Percentiles rank a stretch among this genome's conserved stretches.
Evolutionary conservation across 108 stramenopile species (phyloP).

Genomic region (Schizochytrium sp.): DNA sequence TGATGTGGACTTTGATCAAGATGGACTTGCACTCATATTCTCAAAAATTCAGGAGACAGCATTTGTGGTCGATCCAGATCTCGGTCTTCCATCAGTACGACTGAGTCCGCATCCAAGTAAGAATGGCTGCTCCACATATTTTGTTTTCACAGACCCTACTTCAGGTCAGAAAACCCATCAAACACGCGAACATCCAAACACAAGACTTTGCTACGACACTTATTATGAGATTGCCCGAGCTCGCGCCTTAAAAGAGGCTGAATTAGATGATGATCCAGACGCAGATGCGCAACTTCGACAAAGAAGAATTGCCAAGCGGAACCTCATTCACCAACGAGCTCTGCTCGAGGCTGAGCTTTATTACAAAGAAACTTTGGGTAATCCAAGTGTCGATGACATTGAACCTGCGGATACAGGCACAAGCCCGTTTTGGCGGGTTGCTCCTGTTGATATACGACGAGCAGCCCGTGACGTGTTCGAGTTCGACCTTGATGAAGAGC

Average conservation of each 20-base stretch:
- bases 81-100: background rate
- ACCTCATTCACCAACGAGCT: conserved; percentile 8
- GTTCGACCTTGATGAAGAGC: background rate
- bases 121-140: conserved; percentile 5
- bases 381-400: conserved; percentile 4
- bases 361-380: background rate
- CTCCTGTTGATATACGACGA: conserved; percentile 18
- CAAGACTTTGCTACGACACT: background rate
- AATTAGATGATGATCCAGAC: background rate
- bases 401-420: background rate
- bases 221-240: conserved; percentile 5
- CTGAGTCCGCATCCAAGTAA: background rate
- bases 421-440: background rate
- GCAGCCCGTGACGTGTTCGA: conserved; percentile 2
- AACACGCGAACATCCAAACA: conserved; percentile 35
- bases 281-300: background rate
- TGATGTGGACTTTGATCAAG: conserved; percentile 10
- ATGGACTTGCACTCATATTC: background rate
- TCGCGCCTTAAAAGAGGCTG: conserved; percentile 1
- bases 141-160: background rate
- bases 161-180: background rate
- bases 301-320: background rate
- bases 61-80: background rate
- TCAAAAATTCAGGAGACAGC: background rate
- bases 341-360: conserved; percentile 31